phyloP scores from a whole-genome alignment of 177 flowering plant species.

The Vitis hybrid region DNA sequence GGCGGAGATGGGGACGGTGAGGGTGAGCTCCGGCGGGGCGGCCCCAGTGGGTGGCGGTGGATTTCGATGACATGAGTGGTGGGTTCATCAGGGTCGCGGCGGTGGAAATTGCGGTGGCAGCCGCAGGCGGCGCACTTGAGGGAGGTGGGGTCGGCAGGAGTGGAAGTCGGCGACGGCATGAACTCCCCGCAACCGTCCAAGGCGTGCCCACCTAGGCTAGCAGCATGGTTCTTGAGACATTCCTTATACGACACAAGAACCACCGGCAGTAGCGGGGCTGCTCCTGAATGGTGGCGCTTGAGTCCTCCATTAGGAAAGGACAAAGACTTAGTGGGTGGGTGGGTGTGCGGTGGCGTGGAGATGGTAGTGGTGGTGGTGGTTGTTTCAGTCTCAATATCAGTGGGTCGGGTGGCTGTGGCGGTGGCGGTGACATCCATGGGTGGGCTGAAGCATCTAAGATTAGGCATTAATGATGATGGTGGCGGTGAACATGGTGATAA shows the following conservation, averaged over 20 bases:
- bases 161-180: constrained; percentile 64
- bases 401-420: constrained; percentile 11
- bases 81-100: constrained; percentile 45
- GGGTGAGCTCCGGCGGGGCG: constrained; percentile 9
- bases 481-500: background rate
- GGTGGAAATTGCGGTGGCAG: constrained; percentile 91
- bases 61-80: constrained; percentile 20
- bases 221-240: constrained; percentile 85
- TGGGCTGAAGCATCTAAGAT: too few relatives aligned
- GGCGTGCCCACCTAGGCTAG: constrained; percentile 72
- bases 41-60: constrained; percentile 2
- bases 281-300: too few relatives aligned
- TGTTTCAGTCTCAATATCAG: constrained; percentile 4
- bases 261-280: background rate
- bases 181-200: constrained; percentile 94
- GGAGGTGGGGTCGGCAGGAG: constrained; percentile 48
- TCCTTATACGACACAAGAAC: constrained; percentile 47
- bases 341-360: background rate
- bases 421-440: constrained; percentile 11
- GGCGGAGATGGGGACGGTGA: constrained; percentile 33
- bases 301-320: too few relatives aligned
- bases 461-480: background rate
- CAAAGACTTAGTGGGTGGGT: background rate
- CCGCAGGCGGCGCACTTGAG: constrained; percentile 84
- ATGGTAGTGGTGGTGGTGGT: constrained; percentile 16